Evolutionary conservation across 768 basidiomycete genomes (phyloP).

Genomic region (Russula earlei): DNA sequence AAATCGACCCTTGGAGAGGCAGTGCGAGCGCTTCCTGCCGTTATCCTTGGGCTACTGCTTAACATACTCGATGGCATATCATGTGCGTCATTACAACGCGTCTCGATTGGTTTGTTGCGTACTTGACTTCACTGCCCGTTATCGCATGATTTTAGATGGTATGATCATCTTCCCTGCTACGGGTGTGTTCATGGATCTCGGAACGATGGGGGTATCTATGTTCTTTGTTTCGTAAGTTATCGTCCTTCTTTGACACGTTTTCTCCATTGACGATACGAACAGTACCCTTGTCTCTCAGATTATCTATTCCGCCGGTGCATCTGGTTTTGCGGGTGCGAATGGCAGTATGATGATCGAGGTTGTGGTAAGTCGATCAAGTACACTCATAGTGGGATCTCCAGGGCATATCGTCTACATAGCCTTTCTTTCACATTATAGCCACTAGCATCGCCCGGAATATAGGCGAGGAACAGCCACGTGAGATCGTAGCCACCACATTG

Average conservation of each 20-base stretch:
- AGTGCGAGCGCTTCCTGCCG: conserved; percentile 61
- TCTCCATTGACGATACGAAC: not conserved
- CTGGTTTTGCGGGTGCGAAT: conserved; percentile 82
- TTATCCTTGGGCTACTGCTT: conserved; percentile 72
- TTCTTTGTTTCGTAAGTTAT: conserved; percentile 71
- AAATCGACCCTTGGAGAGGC: not conserved
- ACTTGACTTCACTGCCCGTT: not conserved
- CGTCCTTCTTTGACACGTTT: not conserved
- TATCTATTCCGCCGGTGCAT: conserved; percentile 78
- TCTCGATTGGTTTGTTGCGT: not conserved
- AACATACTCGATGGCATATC: conserved; percentile 93
- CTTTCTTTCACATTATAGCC: conserved; percentile 92
- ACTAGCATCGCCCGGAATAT: conserved; percentile 62
- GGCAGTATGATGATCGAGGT: conserved; percentile 99
- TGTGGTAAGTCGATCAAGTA: conserved; percentile 41
- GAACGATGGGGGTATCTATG: conserved; percentile 89
- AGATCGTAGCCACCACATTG: conserved; percentile 86
- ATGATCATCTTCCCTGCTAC: conserved; percentile 93
- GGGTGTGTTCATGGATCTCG: conserved; percentile 70
- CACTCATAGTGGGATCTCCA: not conserved
- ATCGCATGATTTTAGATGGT: conserved; percentile 47
- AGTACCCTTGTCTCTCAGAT: conserved; percentile 75
- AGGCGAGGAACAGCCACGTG: conserved; percentile 55
- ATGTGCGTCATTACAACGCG: conserved; percentile 41
- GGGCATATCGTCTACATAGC: conserved; percentile 37